Conservation (phyloP, 208 protist species). For the Trypanosoma vivax region DNA sequence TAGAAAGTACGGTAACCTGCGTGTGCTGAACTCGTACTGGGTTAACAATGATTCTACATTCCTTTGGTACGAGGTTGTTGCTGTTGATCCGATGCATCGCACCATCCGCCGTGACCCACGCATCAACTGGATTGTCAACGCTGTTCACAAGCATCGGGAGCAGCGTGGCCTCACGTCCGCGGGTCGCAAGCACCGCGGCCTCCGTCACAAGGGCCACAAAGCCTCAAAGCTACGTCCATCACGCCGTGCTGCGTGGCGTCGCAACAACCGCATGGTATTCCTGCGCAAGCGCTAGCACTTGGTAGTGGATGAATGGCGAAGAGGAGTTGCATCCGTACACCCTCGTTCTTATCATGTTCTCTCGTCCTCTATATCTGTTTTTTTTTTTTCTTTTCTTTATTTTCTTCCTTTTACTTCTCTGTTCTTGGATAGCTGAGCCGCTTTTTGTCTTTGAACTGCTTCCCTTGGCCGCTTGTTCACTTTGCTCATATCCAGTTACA, state of each 20-base stretch:
- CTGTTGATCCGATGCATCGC: conserved; percentile 97
- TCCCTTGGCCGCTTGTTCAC: no score
- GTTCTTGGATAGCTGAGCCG: not conserved
- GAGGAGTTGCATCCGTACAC: conserved; percentile 5
- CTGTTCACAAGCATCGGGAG: conserved; percentile 97
- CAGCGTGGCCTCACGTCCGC: conserved; percentile 97
- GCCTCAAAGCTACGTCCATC: conserved; percentile 95
- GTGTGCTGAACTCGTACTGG: conserved; percentile 99
- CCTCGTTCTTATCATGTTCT: conserved; percentile 13
- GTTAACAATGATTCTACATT: conserved; percentile 96
- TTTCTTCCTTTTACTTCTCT: conserved; percentile 5
- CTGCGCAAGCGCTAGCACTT: conserved; percentile 74
- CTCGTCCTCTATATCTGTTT: conserved; percentile 7
- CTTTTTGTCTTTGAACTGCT: no score
- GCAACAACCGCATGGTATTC: conserved; percentile 96
- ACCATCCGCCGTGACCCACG: conserved; percentile 97
- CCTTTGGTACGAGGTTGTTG: conserved; percentile 99
- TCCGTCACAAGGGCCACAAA: conserved; percentile 93
- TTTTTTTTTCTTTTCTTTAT: not conserved
- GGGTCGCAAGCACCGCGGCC: conserved; percentile 94
- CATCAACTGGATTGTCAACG: conserved; percentile 99
- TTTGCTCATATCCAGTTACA: no score
- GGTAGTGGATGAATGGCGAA: not conserved
- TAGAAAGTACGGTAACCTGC: conserved; percentile 92
- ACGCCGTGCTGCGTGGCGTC: conserved; percentile 95